Conservation (phyloP, 2,329 filamentous ascomycete genomes). For the Diaporthe velutina region DNA sequence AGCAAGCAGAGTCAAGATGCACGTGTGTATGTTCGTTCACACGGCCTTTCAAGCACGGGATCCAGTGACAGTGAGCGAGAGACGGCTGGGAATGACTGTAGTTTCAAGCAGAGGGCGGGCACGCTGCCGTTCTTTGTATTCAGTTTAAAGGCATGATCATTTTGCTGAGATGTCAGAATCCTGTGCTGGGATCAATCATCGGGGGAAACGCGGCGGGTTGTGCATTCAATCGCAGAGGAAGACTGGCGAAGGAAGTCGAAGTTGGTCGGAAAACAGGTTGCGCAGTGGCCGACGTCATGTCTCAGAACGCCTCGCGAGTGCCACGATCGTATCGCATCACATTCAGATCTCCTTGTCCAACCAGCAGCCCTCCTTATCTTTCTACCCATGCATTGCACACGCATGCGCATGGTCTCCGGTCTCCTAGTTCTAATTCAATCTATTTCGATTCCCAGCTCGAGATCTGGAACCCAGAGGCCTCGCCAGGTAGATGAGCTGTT, state of each 20-base stretch:
- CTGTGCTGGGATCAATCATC: neutral
- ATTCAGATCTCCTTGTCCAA: conserved; percentile 4
- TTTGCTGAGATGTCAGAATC: neutral
- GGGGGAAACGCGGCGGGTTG: neutral
- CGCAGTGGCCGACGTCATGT: conserved; percentile 31
- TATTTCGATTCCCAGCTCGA: neutral
- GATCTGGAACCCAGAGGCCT: neutral
- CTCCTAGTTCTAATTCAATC: neutral
- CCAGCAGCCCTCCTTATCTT: neutral
- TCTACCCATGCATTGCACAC: neutral
- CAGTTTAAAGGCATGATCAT: neutral
- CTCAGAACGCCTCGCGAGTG: conserved; percentile 11
- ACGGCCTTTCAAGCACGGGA: neutral
- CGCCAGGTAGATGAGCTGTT: neutral
- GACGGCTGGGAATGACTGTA: conserved; percentile 3
- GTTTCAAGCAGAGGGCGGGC: neutral
- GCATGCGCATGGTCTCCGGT: neutral
- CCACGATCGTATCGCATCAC: conserved; percentile 1
- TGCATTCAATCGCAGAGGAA: neutral
- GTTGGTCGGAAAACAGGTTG: conserved; percentile 17
- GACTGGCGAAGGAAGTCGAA: conserved; percentile 12
- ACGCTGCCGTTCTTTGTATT: conserved; percentile 15
- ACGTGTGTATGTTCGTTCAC: neutral
- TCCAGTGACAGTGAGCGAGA: neutral
- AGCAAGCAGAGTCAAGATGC: neutral